Conservation (phyloP, 768 basidiomycete genomes). For the Collybia mongolica region DNA sequence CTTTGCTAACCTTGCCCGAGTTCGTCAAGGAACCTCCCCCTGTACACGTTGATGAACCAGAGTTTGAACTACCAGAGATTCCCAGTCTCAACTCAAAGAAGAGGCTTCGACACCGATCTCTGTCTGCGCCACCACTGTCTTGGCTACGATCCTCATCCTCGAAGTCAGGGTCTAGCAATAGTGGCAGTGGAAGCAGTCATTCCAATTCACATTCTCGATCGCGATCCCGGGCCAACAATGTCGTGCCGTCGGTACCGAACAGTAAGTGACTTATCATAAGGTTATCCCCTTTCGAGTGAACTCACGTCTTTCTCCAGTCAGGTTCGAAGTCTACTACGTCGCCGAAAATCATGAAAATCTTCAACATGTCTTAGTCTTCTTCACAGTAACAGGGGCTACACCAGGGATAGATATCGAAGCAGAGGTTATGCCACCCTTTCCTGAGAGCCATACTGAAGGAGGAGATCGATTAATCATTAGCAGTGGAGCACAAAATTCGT, state of each 20-base stretch:
- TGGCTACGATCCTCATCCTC: conserved; percentile 49
- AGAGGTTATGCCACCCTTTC: conserved; percentile 56
- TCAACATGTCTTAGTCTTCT: conserved; percentile 73
- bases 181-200: background rate
- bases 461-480: conserved; percentile 64
- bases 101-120: conserved; percentile 46
- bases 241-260: conserved; percentile 11
- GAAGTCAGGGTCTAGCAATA: conserved; percentile 10
- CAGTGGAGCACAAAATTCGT: conserved; percentile 55
- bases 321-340: conserved; percentile 48
- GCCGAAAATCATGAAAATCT: conserved; percentile 88
- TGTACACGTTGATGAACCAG: conserved; percentile 16
- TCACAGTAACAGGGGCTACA: conserved; percentile 52
- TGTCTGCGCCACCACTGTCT: conserved; percentile 59
- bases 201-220: conserved; percentile 15
- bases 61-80: conserved; percentile 10
- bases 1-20: conserved; percentile 57
- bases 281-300: no score
- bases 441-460: conserved; percentile 34
- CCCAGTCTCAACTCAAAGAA: conserved; percentile 23
- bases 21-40: conserved; percentile 54
- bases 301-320: conserved; percentile 16
- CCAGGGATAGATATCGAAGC: conserved; percentile 58
- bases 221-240: conserved; percentile 14
- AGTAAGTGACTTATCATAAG: conserved; percentile 12